These are phyloP conservation scores for Eragrostis curvula DNA, from an alignment of 176 grass and related monocot species.

Conservation along the genomic window DNA sequence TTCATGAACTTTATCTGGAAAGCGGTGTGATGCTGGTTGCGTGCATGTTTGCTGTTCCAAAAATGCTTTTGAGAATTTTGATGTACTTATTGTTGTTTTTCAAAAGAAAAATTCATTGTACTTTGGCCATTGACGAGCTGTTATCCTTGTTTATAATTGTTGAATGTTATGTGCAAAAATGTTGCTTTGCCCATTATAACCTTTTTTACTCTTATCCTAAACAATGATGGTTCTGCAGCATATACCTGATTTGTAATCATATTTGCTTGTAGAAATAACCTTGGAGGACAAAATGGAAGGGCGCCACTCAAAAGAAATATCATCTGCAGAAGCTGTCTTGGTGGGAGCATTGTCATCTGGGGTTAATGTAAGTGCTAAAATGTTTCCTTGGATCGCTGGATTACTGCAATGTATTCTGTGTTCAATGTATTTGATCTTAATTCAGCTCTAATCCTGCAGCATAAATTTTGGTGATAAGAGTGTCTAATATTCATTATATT, in stretches of 20 bases:
- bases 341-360: slow-evolving; percentile 90
- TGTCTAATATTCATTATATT: background rate
- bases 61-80: background rate
- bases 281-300: slow-evolving; percentile 50
- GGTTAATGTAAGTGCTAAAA: slow-evolving; percentile 58
- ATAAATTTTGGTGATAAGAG: background rate
- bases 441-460: background rate
- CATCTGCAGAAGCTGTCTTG: slow-evolving; percentile 77
- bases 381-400: slow-evolving; percentile 1
- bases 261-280: slow-evolving; percentile 6
- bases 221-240: background rate
- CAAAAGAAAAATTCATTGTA: background rate
- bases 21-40: background rate
- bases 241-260: background rate
- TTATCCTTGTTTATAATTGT: background rate
- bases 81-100: background rate
- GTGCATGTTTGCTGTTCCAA: background rate
- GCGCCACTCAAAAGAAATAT: slow-evolving; percentile 48
- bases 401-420: background rate
- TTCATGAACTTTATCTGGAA: too few relatives aligned
- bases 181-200: background rate
- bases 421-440: background rate
- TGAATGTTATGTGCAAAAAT: background rate
- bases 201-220: background rate
- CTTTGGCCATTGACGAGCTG: background rate